These are phyloP conservation scores for Arctium minus DNA, from an alignment of 129 eudicot species.

Conservation along the genomic window DNA sequence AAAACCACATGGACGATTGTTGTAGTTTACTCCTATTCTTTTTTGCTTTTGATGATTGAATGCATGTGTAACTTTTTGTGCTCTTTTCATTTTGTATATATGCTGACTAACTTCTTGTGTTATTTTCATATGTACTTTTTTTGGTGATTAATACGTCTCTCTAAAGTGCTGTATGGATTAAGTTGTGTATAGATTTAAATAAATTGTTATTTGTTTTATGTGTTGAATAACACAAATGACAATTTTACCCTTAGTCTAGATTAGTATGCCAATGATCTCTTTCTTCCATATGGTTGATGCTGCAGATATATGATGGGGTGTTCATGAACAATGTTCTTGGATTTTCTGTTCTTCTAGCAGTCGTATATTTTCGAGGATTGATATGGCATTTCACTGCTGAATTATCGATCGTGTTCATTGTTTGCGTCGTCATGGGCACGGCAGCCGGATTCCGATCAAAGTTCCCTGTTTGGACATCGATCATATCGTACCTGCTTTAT, in stretches of 20 bases:
- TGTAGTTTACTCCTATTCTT: neutral
- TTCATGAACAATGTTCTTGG: slow-evolving; percentile 84
- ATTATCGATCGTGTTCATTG: slow-evolving; percentile 49
- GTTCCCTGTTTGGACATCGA: slow-evolving; percentile 66
- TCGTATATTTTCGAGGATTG: slow-evolving; percentile 58
- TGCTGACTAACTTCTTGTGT: neutral
- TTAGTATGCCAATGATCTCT: neutral
- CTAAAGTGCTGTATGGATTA: too few species aligned
- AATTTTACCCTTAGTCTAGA: neutral
- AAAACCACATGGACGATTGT: too few species aligned
- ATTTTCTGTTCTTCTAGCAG: slow-evolving; percentile 61
- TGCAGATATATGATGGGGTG: slow-evolving; percentile 76
- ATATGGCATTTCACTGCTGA: slow-evolving; percentile 73
- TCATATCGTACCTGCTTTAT: slow-evolving; percentile 51
- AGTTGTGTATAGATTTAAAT: neutral
- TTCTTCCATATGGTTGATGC: slow-evolving; percentile 23
- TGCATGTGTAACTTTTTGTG: neutral
- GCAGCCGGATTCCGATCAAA: slow-evolving; percentile 52
- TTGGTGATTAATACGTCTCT: neutral
- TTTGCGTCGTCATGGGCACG: slow-evolving; percentile 42
- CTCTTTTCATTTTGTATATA: neutral
- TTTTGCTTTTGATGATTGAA: neutral
- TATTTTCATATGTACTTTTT: neutral
- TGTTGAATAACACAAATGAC: neutral
- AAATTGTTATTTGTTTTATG: neutral